Conservation (phyloP, 2,329 filamentous ascomycete species). For the Paracoccidioides brasiliensis region DNA sequence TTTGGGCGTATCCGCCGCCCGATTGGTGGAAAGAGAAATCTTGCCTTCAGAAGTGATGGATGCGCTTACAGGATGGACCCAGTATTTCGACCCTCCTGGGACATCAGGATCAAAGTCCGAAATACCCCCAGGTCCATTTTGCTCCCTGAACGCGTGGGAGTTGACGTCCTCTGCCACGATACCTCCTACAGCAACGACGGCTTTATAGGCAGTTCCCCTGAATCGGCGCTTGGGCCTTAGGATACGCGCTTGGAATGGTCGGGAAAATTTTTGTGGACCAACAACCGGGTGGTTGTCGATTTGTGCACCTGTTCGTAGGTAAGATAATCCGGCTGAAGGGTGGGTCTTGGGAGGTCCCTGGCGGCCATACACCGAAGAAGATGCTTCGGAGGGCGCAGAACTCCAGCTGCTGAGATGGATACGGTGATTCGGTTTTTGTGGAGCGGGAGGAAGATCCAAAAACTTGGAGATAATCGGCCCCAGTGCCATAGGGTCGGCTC, state of each 20-base stretch:
- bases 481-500: conserved; percentile 33
- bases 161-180: conserved; percentile 28
- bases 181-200: conserved; percentile 30
- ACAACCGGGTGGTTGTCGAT: conserved; percentile 47
- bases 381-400: conserved; percentile 23
- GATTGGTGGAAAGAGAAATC: conserved; percentile 23
- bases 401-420: conserved; percentile 24
- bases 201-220: conserved; percentile 21
- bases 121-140: conserved; percentile 29
- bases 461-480: conserved; percentile 42
- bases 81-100: conserved; percentile 40
- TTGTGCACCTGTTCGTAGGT: conserved; percentile 42
- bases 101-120: conserved; percentile 32
- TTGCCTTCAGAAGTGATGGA: conserved; percentile 33
- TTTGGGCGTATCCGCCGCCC: conserved; percentile 7
- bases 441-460: conserved; percentile 41
- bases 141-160: conserved; percentile 21
- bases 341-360: conserved; percentile 48
- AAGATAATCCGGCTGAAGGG: conserved; percentile 51
- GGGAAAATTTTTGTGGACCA: conserved; percentile 42
- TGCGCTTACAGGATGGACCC: conserved; percentile 37
- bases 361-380: conserved; percentile 31
- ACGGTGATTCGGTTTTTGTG: conserved; percentile 24
- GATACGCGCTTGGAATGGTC: conserved; percentile 46
- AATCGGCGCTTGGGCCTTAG: conserved; percentile 35